A percentile compares a stretch with the other conserved stretches of the same genome.
phyloP scores from a whole-genome alignment of 1,139 yeast genomes.

The Pneumocystis oryctolagi region DNA sequence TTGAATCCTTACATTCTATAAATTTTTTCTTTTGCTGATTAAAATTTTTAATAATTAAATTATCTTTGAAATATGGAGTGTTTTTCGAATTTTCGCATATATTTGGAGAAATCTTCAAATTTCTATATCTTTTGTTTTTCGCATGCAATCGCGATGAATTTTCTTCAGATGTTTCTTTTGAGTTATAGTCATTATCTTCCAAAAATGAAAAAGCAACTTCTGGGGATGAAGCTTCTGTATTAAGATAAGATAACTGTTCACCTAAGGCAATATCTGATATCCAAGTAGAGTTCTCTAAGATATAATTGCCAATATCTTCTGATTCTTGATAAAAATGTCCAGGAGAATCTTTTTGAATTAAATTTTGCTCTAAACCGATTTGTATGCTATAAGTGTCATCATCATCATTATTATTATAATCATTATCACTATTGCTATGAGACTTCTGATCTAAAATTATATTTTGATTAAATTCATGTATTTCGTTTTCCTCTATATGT shows the following conservation, averaged over 20 bases:
- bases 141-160: background rate
- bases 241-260: background rate
- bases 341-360: background rate
- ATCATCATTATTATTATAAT: constrained; percentile 23
- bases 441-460: constrained; percentile 21
- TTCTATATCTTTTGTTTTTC: background rate
- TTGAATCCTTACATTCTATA: background rate
- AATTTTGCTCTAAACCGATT: constrained; percentile 21
- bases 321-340: background rate
- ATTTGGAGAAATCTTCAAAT: background rate
- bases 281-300: background rate
- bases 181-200: background rate
- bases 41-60: background rate
- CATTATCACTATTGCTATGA: constrained; percentile 25
- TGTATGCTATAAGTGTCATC: constrained; percentile 24
- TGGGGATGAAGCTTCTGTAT: background rate
- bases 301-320: background rate
- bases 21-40: background rate
- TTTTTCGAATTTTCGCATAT: background rate
- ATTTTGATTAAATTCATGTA: constrained; percentile 32
- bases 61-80: background rate
- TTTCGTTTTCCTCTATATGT: constrained; percentile 10
- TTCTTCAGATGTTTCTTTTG: background rate
- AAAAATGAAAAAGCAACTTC: background rate
- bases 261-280: background rate